Base-by-base conservation (phyloP, 2,329 filamentous ascomycete genomes). In the Fusarium sp. region DNA sequence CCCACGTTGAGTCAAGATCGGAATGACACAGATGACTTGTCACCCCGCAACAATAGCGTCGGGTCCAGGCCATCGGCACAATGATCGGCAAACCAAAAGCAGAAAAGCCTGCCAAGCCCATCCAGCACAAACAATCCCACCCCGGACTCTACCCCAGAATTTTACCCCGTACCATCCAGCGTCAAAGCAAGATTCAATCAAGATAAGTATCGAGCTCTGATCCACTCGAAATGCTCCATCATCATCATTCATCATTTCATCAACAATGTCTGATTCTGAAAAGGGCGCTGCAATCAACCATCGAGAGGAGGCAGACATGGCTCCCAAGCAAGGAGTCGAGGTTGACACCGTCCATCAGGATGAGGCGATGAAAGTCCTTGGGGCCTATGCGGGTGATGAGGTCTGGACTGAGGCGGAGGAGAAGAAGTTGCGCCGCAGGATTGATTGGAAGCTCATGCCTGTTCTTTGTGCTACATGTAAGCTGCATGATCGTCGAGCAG, bases 391-490 rank as follows among this genome's bases (percentile, higher is more conserved):
- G 10, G 85, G 85, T 8, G 82, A 85, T 13, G 71, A 79, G 56
- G 73, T 70, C 6, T 88, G 86, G 85, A 82, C 81, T 0, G 76
- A 80, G 1, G 71, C 77, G 16, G 85, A 86, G 65, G 84, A 86
- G 72, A 83, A 82, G 54, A 82, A 76, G 42, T 71, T 87, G 10
- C 75, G 81, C 9, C 79, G 79, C 33, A 76, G 76, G 67, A 58
- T 76, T 59, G 74, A 76, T 54, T 76, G 74, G 74, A 75, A 20
- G 24, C 76, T 87, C 2, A 81, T 86, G 79, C 83, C 85, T 2
- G 80, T 87, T 22, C 79, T 87, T 1, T 85, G 83, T 61, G 72
- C 82, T 12, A 86, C 84, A 0, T 86, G 85, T 65, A 81, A 79
- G 1, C 76, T 86, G 24, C 50, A 54, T 38, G 24, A 38, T 39